Base-by-base conservation (phyloP, 768 basidiomycete species). In the Suillus subalutaceus region DNA sequence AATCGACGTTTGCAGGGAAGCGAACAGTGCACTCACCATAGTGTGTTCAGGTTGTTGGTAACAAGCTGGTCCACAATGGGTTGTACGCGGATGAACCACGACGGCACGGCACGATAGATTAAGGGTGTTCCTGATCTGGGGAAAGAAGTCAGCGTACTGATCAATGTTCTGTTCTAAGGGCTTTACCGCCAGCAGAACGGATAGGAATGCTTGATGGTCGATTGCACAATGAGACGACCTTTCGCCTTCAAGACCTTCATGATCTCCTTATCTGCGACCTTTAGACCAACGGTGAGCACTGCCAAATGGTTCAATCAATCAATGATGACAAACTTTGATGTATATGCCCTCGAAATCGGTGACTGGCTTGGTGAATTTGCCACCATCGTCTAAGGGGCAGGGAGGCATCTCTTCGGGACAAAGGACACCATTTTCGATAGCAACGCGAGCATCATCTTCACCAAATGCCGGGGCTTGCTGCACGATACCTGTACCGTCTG, bases 391-490 rank as follows among this genome's bases (percentile, higher is more conserved):
- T 64, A 99, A 85, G 48, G 97, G 97, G 75, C 96, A 97, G 0
- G 97, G 97, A 0, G 97, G 96, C 86, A 96, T 89, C 77, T 98
- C 96, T 55, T 97, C 96, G 1, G 86, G 82, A 32, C 83, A 83
- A n/a, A 99, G 76, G 62, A 98, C 86, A 23, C 91, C 93, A 72
- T 97, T 86, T 4, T 88, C 88, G 67, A 97, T 84, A 35, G 93
- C 91, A 72, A 99, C 87, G 63, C 97, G 92, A 78, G 98, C 94
- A 85, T 99, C 97, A 72, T 99, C 97, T 76, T 99, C 97, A 82
- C 97, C 97, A 73, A 97, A 99, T 0, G 92, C 96, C 3, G 97
- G 97, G 2, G 97, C 95, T 80, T 99, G 97, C 77, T 99, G 97
- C 38, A 99, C 97, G 72, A 99, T 96, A 72, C 97, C 97, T 37